Base-by-base conservation (phyloP, 441 rosid species). In the Adansonia grandidieri region DNA sequence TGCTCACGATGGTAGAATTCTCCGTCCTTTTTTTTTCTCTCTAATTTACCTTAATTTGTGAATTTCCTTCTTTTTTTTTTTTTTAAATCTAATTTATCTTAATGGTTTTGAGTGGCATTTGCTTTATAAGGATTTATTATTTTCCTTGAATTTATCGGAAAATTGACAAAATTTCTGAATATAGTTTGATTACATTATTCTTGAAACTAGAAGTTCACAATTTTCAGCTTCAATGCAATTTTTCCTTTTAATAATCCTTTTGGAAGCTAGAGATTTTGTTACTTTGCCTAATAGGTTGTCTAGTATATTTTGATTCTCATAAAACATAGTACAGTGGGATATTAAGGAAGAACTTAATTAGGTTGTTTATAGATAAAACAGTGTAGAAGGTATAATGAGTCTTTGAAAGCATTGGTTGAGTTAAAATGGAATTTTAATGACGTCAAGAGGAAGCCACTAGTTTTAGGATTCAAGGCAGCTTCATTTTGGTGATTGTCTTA, bases 1-100 rank as follows among this genome's bases (percentile, higher is more conserved):
- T 85, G 28, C 84, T 86, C 53, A 71, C 78, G 78, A 76, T 84
- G 89, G 92, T 89, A 84, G 2, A 14, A 28, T 47, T 53, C 6
- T 28, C 9, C 28, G 28, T 28, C 15, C 61, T 0, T 51, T 5
- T 22, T 22, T 7, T 32, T 22, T 1, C 37, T 44, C 2, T 42
- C 61, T 15, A 13, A 58, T 45, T 61, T 61, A 45, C 45, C 54
- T 45, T 22, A 22, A 54, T n/a, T 37, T 20, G 10, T 20, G 42
- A 69, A 48, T 2, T 48, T 69, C 11, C 51, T 24, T n/a, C n/a
- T n/a, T 40, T 8, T 28, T 50, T 15, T 71, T 64, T 57, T 0
- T 32, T 28, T 28, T 28, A 28, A 32, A 32, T 32, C 37, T 32
- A 32, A 32, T 32, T 32, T 32, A 3, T 50, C 3, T 71, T 32